These are phyloP conservation scores for Boletus semigastroideus DNA, from an alignment of 1,284 basidiomycete species.

Conservation along the genomic window DNA sequence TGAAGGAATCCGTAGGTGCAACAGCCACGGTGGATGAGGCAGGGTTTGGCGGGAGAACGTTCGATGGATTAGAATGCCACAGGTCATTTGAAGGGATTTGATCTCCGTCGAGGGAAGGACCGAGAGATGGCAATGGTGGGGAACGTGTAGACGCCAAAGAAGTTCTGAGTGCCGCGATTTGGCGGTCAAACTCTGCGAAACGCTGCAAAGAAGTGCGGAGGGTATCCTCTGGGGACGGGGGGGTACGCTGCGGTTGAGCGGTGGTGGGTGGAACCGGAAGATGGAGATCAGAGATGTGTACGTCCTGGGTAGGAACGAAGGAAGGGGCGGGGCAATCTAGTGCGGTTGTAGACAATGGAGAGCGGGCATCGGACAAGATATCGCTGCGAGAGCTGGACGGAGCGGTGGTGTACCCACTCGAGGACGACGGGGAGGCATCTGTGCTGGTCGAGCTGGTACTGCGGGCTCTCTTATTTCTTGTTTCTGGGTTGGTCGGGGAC, in stretches of 20 bases:
- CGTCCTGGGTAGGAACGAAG: slow-evolving; percentile 35
- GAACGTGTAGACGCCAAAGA: slow-evolving; percentile 37
- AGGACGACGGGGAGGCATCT: slow-evolving; percentile 27
- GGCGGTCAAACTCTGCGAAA: slow-evolving; percentile 51
- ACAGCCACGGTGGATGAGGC: slow-evolving; percentile 13
- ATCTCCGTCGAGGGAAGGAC: slow-evolving; percentile 19
- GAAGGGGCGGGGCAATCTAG: slow-evolving; percentile 18
- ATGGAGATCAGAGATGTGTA: slow-evolving; percentile 48
- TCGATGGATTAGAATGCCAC: slow-evolving; percentile 21
- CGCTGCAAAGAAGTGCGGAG: slow-evolving; percentile 50
- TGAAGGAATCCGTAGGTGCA: slow-evolving; percentile 8
- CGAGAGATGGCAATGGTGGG: slow-evolving; percentile 36
- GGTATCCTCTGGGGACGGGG: slow-evolving; percentile 33
- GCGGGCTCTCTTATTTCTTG: slow-evolving; percentile 32
- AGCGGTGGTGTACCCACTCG: slow-evolving; percentile 34
- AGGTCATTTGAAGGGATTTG: slow-evolving; percentile 11
- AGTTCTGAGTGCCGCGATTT: slow-evolving; percentile 46
- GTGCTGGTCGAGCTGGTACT: slow-evolving; percentile 34
- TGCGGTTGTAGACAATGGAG: slow-evolving; percentile 7
- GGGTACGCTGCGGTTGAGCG: slow-evolving; percentile 11
- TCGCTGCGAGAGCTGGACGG: slow-evolving; percentile 35
- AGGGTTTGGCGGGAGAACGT: slow-evolving; percentile 16
- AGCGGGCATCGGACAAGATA: slow-evolving; percentile 21
- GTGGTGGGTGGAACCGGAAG: slow-evolving; percentile 17
- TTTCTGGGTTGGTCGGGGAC: slow-evolving; percentile 12